A percentile compares a stretch with the other conserved stretches of the same genome.
Conservation (phyloP, 306 rosid species). For the Prunus salicina region DNA sequence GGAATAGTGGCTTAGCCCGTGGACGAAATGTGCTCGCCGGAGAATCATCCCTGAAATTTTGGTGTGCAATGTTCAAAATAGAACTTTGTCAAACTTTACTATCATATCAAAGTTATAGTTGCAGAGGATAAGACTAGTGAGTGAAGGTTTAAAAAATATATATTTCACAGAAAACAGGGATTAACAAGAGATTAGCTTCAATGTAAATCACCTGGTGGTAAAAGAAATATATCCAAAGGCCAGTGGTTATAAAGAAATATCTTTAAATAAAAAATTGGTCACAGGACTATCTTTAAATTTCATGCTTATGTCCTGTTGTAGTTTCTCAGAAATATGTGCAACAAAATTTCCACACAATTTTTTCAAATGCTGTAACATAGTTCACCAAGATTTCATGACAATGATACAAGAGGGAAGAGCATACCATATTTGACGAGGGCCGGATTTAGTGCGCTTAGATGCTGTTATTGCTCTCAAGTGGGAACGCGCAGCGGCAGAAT, state of each 20-base stretch:
- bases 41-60: conserved; percentile 91
- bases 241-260: background rate
- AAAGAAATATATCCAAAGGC: background rate
- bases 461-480: conserved; percentile 96
- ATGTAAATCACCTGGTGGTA: background rate
- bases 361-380: background rate
- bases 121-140: background rate
- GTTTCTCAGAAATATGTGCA: background rate
- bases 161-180: background rate
- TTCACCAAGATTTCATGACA: conserved; percentile 12
- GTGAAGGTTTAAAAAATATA: background rate
- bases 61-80: conserved; percentile 15
- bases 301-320: background rate
- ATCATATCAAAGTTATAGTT: conserved; percentile 4
- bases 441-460: conserved; percentile 78
- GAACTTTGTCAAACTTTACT: conserved; percentile 13
- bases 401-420: conserved; percentile 27
- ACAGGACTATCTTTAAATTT: background rate
- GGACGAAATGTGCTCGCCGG: conserved; percentile 87
- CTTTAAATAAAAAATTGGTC: background rate
- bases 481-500: conserved; percentile 74
- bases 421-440: conserved; percentile 85
- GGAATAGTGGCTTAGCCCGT: conserved; percentile 83
- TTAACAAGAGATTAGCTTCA: background rate
- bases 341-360: background rate